These are phyloP conservation scores for Diaporthe sp. DNA, from an alignment of 2,329 filamentous ascomycete species.

Conservation along the genomic window DNA sequence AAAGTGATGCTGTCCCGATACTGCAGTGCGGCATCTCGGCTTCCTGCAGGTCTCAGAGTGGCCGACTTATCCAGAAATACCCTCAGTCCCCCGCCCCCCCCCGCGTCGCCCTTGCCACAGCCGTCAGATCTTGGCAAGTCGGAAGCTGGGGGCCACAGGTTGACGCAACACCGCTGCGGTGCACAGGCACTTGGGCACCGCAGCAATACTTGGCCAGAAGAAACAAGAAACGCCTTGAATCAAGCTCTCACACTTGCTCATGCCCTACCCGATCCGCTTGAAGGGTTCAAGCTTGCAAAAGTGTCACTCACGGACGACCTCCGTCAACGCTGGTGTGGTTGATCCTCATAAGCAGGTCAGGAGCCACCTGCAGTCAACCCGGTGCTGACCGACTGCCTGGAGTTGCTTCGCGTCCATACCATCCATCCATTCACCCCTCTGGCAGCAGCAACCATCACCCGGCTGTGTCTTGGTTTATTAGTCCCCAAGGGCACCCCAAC, in stretches of 20 bases:
- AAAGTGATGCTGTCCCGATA: neutral
- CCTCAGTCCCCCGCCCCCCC: neutral
- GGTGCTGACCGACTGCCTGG: slow-evolving; percentile 13
- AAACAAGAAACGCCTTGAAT: slow-evolving; percentile 25
- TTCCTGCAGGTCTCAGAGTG: slow-evolving; percentile 20
- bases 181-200: slow-evolving; percentile 18
- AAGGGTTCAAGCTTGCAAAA: slow-evolving; percentile 17
- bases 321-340: neutral
- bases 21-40: slow-evolving; percentile 24
- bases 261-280: slow-evolving; percentile 1
- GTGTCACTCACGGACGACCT: neutral
- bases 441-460: slow-evolving; percentile 1
- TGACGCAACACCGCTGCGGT: slow-evolving; percentile 20
- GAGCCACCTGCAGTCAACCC: slow-evolving; percentile 7
- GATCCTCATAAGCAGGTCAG: slow-evolving; percentile 17
- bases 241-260: slow-evolving; percentile 13
- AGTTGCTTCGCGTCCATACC: neutral
- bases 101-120: neutral
- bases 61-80: slow-evolving; percentile 20
- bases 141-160: slow-evolving; percentile 18
- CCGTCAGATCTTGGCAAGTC: slow-evolving; percentile 15
- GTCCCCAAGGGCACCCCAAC: neutral
- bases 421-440: neutral
- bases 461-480: slow-evolving; percentile 5
- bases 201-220: neutral